phyloP scores from a whole-genome alignment of 179 eudicot genomes.

The Silene coronaria region DNA sequence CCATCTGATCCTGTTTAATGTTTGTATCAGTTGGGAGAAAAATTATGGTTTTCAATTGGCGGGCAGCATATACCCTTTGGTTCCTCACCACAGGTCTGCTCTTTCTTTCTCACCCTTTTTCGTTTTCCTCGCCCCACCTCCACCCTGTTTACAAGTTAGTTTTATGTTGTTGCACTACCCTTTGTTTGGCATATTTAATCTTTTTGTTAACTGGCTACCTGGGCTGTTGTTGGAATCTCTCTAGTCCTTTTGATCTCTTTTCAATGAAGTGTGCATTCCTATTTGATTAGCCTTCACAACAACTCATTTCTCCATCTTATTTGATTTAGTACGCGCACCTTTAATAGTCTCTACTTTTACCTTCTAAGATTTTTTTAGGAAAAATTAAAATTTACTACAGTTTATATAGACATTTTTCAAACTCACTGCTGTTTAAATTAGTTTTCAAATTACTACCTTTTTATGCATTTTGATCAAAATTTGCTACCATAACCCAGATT shows the following conservation, averaged over 20 bases:
- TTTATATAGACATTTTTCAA: too few species aligned
- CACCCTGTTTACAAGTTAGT: background rate
- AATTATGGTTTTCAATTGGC: conserved; percentile 72
- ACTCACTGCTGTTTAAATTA: too few species aligned
- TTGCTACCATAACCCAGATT: too few species aligned
- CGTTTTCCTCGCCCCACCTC: background rate
- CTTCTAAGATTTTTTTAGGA: background rate
- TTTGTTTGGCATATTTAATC: background rate
- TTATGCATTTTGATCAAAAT: too few species aligned
- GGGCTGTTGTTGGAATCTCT: background rate
- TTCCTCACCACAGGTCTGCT: conserved; percentile 81
- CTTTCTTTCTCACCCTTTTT: background rate
- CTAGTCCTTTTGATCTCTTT: background rate
- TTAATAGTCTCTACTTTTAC: background rate
- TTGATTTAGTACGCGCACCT: background rate
- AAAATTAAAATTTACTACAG: too few species aligned
- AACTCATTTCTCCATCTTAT: background rate
- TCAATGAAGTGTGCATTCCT: background rate
- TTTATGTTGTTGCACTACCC: background rate
- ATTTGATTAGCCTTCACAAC: background rate
- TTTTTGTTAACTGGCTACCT: background rate
- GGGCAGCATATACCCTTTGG: conserved; percentile 94
- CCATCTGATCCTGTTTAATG: conserved; percentile 9
- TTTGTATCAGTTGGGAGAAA: conserved; percentile 68
- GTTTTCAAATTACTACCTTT: too few species aligned